phyloP scores from a whole-genome alignment of 2,329 filamentous ascomycete species.

The Metarhizium album region DNA sequence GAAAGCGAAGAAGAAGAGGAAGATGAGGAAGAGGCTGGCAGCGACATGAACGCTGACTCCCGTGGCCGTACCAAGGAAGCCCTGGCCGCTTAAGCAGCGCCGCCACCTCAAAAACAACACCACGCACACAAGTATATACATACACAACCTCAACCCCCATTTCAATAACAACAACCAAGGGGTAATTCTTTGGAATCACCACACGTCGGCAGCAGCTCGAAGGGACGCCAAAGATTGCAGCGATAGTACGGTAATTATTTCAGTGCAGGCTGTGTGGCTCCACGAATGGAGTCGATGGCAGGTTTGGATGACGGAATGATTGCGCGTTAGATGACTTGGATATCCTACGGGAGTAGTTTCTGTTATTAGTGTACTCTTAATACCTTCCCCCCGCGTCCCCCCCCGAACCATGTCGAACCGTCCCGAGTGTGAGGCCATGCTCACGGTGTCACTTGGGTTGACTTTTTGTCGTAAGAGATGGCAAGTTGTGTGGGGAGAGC shows the following conservation, averaged over 20 bases:
- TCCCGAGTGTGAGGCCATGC: background rate
- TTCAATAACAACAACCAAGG: no score
- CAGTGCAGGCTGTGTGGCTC: conserved; percentile 10
- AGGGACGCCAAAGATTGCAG: background rate
- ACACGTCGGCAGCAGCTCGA: background rate
- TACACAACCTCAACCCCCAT: no score
- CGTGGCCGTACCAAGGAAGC: conserved; percentile 45
- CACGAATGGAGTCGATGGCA: conserved; percentile 16
- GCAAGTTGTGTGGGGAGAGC: background rate
- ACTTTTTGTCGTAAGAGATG: background rate
- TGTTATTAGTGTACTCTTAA: conserved; percentile 17
- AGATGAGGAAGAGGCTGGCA: conserved; percentile 48
- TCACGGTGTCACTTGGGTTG: background rate
- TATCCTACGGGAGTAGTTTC: conserved; percentile 15
- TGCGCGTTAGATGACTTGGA: conserved; percentile 10
- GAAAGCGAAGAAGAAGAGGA: conserved; percentile 53
- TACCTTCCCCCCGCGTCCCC: no score
- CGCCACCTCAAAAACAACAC: background rate
- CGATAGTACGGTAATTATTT: conserved; percentile 8
- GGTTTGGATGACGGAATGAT: conserved; percentile 2
- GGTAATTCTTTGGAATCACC: background rate
- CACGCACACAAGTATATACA: conserved; percentile 1
- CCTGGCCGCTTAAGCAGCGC: conserved; percentile 29
- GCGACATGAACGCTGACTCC: conserved; percentile 43
- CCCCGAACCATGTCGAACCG: conserved; percentile 10